Percentiles rank a stretch among this genome's conserved stretches.
phyloP scores from a whole-genome alignment of 2,329 filamentous ascomycete genomes.

The Cladosporium sp. region DNA sequence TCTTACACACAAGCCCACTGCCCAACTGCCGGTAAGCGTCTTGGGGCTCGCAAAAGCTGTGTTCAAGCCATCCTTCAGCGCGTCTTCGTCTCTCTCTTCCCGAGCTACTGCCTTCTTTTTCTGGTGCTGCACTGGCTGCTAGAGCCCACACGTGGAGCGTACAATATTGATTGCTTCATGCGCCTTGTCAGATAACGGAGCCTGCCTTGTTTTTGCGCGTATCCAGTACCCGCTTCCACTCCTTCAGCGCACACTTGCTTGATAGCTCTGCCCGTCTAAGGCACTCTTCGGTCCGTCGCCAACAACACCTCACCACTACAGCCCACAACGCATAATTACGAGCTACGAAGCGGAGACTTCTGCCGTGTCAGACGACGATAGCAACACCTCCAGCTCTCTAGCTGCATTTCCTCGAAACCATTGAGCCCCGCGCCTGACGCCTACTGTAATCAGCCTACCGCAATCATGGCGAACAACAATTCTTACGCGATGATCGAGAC shows the following conservation, averaged over 20 bases:
- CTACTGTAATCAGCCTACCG: neutral
- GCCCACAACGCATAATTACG: constrained; percentile 8
- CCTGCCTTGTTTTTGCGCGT: constrained; percentile 5
- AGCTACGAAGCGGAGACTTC: constrained; percentile 7
- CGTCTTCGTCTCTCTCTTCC: constrained; percentile 8
- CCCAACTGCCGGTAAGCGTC: constrained; percentile 16
- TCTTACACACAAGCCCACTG: neutral
- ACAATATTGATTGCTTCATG: constrained; percentile 7
- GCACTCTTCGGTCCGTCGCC: constrained; percentile 9
- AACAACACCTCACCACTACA: constrained; percentile 4
- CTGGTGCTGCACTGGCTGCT: constrained; percentile 9
- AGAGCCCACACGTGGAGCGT: constrained; percentile 10
- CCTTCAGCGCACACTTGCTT: constrained; percentile 13
- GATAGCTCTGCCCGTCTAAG: constrained; percentile 4
- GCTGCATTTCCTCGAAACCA: constrained; percentile 6
- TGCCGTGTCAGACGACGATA: neutral
- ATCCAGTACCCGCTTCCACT: constrained; percentile 12
- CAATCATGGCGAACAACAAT: constrained; percentile 15
- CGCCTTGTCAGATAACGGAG: constrained; percentile 1
- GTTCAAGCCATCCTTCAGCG: constrained; percentile 1
- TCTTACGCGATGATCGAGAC: constrained; percentile 18
- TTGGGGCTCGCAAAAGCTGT: neutral
- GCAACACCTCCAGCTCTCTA: constrained; percentile 5
- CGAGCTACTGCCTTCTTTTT: constrained; percentile 7
- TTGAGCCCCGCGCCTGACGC: constrained; percentile 6